A percentile compares a stretch with the other conserved stretches of the same genome.
Conservation (phyloP, 2,329 filamentous ascomycete species). For the Hymenoscyphus fraxineus region DNA sequence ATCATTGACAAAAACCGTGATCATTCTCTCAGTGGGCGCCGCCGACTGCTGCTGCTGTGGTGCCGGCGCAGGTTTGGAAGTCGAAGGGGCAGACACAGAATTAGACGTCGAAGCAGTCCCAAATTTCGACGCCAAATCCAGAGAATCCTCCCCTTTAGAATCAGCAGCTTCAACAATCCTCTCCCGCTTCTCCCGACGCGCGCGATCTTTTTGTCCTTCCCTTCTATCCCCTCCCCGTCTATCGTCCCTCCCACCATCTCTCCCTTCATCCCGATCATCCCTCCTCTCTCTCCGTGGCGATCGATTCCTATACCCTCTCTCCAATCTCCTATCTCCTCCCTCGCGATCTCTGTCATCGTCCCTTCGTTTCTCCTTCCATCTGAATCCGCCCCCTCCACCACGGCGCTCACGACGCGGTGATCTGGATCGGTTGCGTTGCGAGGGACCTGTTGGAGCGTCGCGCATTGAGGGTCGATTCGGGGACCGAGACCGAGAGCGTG, state of each 20-base stretch:
- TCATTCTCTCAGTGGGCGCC: constrained; percentile 67
- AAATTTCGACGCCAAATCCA: constrained; percentile 34
- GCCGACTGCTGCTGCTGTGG: constrained; percentile 18
- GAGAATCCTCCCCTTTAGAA: constrained; percentile 27
- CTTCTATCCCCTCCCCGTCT: constrained; percentile 11
- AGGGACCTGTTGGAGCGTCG: constrained; percentile 32
- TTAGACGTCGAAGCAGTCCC: constrained; percentile 15
- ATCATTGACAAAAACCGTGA: constrained; percentile 91
- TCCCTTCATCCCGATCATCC: neutral
- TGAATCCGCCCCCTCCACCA: constrained; percentile 47
- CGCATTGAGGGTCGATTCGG: constrained; percentile 20
- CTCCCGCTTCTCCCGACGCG: constrained; percentile 20
- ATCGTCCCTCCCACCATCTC: constrained; percentile 11
- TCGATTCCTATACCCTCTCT: constrained; percentile 50
- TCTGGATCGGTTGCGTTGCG: constrained; percentile 14
- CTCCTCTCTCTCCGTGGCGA: constrained; percentile 31
- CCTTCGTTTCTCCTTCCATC: constrained; percentile 54
- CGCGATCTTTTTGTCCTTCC: constrained; percentile 31
- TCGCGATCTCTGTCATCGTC: constrained; percentile 43
- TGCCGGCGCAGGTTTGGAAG: constrained; percentile 9
- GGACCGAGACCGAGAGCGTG: constrained; percentile 29
- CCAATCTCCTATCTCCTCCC: constrained; percentile 45
- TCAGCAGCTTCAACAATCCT: constrained; percentile 6
- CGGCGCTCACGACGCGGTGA: constrained; percentile 35
- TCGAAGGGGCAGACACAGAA: neutral